Evolutionary conservation across 2,329 filamentous ascomycete species (phyloP).

Genomic region (Chalaropsis ovoidea): DNA sequence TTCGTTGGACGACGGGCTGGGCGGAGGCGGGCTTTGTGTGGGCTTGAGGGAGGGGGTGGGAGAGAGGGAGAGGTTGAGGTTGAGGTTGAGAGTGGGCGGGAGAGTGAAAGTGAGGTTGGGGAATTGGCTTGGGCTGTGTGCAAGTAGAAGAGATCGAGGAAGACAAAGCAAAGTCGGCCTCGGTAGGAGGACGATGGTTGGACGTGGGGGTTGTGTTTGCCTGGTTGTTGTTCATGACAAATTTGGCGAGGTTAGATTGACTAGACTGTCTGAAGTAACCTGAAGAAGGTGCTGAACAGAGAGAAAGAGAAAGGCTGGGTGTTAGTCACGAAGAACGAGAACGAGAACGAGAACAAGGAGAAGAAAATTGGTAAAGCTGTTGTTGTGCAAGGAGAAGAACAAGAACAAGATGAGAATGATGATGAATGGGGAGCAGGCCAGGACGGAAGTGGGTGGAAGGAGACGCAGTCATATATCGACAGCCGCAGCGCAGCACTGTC

Average conservation of each 20-base stretch:
- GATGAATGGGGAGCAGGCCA: conserved; percentile 4
- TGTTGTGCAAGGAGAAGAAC: neutral
- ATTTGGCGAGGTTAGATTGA: conserved; percentile 37
- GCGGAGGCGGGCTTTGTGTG: conserved; percentile 32
- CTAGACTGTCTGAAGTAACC: conserved; percentile 32
- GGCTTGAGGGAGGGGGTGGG: conserved; percentile 30
- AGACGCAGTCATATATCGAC: conserved; percentile 11
- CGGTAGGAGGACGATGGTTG: conserved; percentile 30
- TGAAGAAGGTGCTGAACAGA: conserved; percentile 14
- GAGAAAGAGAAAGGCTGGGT: neutral
- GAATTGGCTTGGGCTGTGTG: neutral
- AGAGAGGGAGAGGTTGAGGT: conserved; percentile 29
- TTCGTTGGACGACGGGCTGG: conserved; percentile 33
- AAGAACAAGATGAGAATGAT: neutral
- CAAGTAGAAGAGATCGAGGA: neutral
- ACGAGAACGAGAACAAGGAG: neutral
- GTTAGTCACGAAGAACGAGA: conserved; percentile 3
- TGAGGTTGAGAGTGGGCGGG: conserved; percentile 23
- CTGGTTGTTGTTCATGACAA: conserved; percentile 39
- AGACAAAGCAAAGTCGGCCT: conserved; percentile 16
- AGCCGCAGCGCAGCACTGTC: conserved; percentile 2
- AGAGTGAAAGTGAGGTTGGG: neutral
- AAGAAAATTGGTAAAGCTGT: neutral
- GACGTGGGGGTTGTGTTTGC: conserved; percentile 25
- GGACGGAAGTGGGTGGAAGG: conserved; percentile 5